Evolutionary conservation across 805 yeast species (phyloP), one percentile per base, ranked within the genome.

Genomic region (Diddensiella santjacobensis): DNA sequence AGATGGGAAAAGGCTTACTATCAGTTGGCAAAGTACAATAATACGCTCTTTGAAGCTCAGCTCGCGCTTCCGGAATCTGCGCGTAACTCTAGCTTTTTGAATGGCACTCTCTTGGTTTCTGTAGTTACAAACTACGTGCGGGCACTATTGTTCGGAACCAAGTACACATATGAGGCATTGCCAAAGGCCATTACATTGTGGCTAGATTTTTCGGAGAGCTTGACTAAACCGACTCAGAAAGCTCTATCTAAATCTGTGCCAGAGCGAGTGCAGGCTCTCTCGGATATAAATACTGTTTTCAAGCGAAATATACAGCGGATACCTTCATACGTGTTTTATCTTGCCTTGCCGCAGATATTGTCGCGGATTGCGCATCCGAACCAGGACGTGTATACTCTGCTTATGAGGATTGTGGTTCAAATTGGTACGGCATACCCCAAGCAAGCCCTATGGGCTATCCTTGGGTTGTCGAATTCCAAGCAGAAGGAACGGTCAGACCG

Each of bases 161-260:
- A 78, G 31, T 84, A 80, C 59, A 75, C 87, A 1, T 81, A 81
- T 60, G 97, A 93, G 65, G 84, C 91, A 0, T 68, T 93, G 18
- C 98, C 99, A 0, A 89, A 88, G 58, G 77, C 87, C n/a, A 75
- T 90, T 3, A 88, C 96, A 0, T 75, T 87, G 5, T 93, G 99
- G 99, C 70, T 93, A 20, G 96, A 90, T 57, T 85, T 83, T 63
- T 80, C 75, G 1, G 73, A 71, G 17, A 50, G 40, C 29, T 22
- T 53, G 31, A 41, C 29, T 19, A 45, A 38, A 37, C 48, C 47
- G 2, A 44, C 40, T 11, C 31, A 26, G 20, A 48, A 50, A 18
- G 39, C 46, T 1, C 37, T 38, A 17, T 31, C 52, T 4, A 30
- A 63, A 59, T 40, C 65, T 24, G 37, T 41, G 24, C 40, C 35